Conservation (phyloP, 2,329 filamentous ascomycete species). For the Xylaria sp. region DNA sequence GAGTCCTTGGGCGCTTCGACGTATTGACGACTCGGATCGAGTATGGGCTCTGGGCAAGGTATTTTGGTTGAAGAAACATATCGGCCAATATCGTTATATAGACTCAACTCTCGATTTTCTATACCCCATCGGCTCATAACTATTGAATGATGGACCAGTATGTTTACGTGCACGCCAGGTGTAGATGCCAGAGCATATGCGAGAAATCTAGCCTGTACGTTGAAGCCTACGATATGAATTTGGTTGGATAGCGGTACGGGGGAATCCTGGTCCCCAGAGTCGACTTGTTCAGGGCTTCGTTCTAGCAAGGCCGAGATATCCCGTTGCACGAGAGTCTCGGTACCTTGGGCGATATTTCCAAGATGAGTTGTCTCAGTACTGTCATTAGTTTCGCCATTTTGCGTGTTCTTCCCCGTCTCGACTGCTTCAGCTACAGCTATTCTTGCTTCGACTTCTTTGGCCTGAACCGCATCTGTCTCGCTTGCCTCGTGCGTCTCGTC, state of each 20-base stretch:
- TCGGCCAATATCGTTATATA: slow-evolving; percentile 55
- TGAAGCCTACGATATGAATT: slow-evolving; percentile 71
- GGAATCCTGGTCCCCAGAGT: neutral
- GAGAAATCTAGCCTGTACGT: slow-evolving; percentile 71
- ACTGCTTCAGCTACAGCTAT: neutral
- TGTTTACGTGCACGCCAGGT: slow-evolving; percentile 68
- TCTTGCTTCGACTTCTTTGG: neutral
- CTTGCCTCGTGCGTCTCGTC: too few species aligned
- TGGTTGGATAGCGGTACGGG: slow-evolving; percentile 43
- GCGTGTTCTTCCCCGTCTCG: neutral
- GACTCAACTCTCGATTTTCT: slow-evolving; percentile 56
- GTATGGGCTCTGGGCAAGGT: slow-evolving; percentile 41
- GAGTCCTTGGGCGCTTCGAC: neutral
- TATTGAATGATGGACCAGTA: slow-evolving; percentile 66
- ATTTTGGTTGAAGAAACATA: slow-evolving; percentile 42
- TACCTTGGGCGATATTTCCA: neutral
- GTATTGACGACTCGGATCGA: neutral
- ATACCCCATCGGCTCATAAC: slow-evolving; percentile 59
- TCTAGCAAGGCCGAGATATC: too few species aligned
- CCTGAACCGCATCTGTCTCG: too few species aligned
- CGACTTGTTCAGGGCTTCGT: neutral
- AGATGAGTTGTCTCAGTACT: neutral
- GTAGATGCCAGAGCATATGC: slow-evolving; percentile 71
- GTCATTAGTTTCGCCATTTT: neutral
- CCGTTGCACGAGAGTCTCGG: neutral